Base-by-base conservation (phyloP, 345 rosid species). In the Abelmoschus esculentus region DNA sequence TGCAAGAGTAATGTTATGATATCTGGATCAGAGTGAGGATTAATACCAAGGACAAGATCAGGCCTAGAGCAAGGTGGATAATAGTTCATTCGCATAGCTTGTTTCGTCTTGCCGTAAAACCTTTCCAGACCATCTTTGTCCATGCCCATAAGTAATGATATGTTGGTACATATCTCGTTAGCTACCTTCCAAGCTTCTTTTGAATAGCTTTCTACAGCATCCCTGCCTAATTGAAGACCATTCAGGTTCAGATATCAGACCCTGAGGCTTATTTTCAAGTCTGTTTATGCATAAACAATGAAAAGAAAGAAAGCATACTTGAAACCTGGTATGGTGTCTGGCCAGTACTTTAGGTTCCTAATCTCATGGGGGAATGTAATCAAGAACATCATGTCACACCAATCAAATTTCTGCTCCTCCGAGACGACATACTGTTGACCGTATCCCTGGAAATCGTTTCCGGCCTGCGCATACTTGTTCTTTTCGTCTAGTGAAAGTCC, bases 81-180 rank as follows among this genome's bases (percentile, higher is more conserved):
- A 8, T 60, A 32, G 22, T 60, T 60, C 65, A 60, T 32, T 34
- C 65, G 17, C 14, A 60, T 60, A 1, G 26, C 65, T 60, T 60
- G 65, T 32, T 32, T 32, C 5, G 38, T 18, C 65, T 32, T 18
- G 18, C 65, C 65, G 9, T 60, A 19, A 40, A 60, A 34, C 65
- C 17, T 57, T 60, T n/a, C 34, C 19, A 60, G 19, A 34, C 65
- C 44, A 8, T 32, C 44, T n/a, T 19, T 60, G 1, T 15, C 44
- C 22, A 60, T 1, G 5, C 65, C 65, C 65, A 72, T 52, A 19
- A 60, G 38, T 15, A 15, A 46, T 79, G 73, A 36, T 61, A 14
- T 18, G 73, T 80, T 60, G 17, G 44, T 22, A 32, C 17, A 22
- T 22, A 22, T 22, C 26, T 22, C 26, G 26, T 22, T 22, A 34